Conservation (phyloP, 1,284 basidiomycete genomes). For the Porodaedalea pini region DNA sequence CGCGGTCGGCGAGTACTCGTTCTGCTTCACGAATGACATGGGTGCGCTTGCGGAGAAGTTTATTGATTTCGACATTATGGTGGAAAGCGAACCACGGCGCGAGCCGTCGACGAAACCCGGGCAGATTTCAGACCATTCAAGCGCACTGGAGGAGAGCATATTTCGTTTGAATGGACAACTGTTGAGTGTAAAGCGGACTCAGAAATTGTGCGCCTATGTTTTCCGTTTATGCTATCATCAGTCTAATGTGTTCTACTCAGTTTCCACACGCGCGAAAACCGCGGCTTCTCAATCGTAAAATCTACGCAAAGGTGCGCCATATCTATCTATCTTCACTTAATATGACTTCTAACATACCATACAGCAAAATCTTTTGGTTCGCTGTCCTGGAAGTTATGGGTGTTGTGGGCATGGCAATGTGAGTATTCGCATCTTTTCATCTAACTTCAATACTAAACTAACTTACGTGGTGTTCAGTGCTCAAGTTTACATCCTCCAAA, state of each 20-base stretch:
- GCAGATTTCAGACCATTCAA: conserved; percentile 88
- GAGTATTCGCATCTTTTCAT: conserved; percentile 31
- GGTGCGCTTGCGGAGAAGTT: conserved; percentile 83
- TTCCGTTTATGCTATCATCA: background rate
- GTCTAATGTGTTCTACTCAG: conserved; percentile 35
- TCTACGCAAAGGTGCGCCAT: conserved; percentile 67
- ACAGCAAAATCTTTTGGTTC: conserved; percentile 87
- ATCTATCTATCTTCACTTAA: conserved; percentile 24
- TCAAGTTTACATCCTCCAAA: conserved; percentile 88
- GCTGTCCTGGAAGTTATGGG: conserved; percentile 73
- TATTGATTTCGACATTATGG: conserved; percentile 97
- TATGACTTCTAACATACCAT: conserved; percentile 24
- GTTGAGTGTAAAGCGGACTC: conserved; percentile 82
- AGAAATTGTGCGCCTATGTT: conserved; percentile 72
- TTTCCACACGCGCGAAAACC: conserved; percentile 79
- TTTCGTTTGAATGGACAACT: conserved; percentile 85
- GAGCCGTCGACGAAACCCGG: conserved; percentile 78
- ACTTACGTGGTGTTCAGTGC: conserved; percentile 42
- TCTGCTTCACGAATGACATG: conserved; percentile 99
- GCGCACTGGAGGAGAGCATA: conserved; percentile 87
- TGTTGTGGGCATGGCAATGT: conserved; percentile 82
- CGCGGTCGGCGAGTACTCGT: conserved; percentile 90
- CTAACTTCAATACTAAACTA: background rate
- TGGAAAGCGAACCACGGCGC: conserved; percentile 88
- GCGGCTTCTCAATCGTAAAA: conserved; percentile 76